Conservation (phyloP, 495 filamentous ascomycete genomes). For the Neurospora sp. region DNA sequence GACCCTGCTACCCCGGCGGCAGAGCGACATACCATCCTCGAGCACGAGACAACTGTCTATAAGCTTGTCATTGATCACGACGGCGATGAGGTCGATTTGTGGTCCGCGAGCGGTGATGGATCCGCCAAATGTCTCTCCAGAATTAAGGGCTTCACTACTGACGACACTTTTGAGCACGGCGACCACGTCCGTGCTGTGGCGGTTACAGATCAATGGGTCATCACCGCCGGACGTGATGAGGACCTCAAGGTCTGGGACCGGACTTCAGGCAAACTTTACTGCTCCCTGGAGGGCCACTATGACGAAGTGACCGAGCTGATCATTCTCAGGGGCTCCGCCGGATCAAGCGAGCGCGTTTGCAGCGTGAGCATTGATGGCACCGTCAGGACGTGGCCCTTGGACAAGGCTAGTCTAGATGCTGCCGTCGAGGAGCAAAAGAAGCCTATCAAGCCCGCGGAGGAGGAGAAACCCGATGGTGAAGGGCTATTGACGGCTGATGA, state of each 20-base stretch:
- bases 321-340: slow-evolving; percentile 39
- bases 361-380: slow-evolving; percentile 87
- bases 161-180: slow-evolving; percentile 65
- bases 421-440: slow-evolving; percentile 44
- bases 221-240: slow-evolving; percentile 86
- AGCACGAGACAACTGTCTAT: slow-evolving; percentile 87
- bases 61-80: slow-evolving; percentile 53
- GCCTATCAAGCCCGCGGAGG: slow-evolving; percentile 30
- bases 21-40: slow-evolving; percentile 51
- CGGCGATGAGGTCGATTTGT: slow-evolving; percentile 60
- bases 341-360: slow-evolving; percentile 37
- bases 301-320: slow-evolving; percentile 82
- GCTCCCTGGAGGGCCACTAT: slow-evolving; percentile 75
- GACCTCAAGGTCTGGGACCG: slow-evolving; percentile 82
- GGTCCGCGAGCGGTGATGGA: slow-evolving; percentile 84
- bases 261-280: slow-evolving; percentile 60
- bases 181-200: slow-evolving; percentile 83
- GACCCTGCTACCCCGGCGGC: slow-evolving; percentile 27
- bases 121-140: slow-evolving; percentile 65
- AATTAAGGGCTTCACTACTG: slow-evolving; percentile 52
- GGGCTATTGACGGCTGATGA: slow-evolving; percentile 65
- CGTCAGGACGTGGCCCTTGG: slow-evolving; percentile 69
- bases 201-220: slow-evolving; percentile 64
- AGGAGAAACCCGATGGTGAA: slow-evolving; percentile 23
- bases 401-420: slow-evolving; percentile 49